Base-by-base conservation (phyloP, 2,329 filamentous ascomycete species). In the Trematosphaeria pertusa region DNA sequence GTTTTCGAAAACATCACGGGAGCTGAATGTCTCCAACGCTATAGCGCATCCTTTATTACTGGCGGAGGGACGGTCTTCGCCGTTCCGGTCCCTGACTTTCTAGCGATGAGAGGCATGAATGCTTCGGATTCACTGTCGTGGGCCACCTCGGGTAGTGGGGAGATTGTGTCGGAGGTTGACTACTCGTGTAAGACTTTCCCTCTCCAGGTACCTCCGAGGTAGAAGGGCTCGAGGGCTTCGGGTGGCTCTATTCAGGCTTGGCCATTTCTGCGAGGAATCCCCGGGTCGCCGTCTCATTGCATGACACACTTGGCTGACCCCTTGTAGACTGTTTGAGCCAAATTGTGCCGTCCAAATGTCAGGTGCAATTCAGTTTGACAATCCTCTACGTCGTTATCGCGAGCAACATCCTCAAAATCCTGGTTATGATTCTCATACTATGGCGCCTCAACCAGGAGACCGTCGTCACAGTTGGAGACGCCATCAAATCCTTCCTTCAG, bases 391-490 rank as follows among this genome's bases (percentile, higher is more conserved):
- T 62, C 3, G 59, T 68, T 8, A 58, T 71, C 8, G 31, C 54
- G 2, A 51, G 43, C 33, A 65, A 64, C 22, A 19, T 51, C 4
- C 30, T 63, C 34, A 70, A 70, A 37, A 20, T 48, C 7, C 17
- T 47, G 1, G 19, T 48, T 17, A 63, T 69, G 56, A 41, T 50
- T 20, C 30, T 53, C 43, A 56, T 57, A 6, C 48, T 60, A 5
- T 62, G 43, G 24, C 20, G 31, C 2, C 42, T 61, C 4, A 53
- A 54, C 10, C 46, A 59, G 3, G 26, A 39, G 1, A 56, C 63
- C 4, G 37, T 69, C 12, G 55, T 65, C 21, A 67, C 59, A 2
- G 51, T 62, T 10, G 64, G 58, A 12, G 67, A 65, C 49, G 67
- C 61, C 1, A 52, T 66, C 14, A 34, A 50, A n/a, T 64, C 55